These are phyloP conservation scores for Chalciporus sp. DNA, from an alignment of 1,284 basidiomycete species.

Conservation along the genomic window DNA sequence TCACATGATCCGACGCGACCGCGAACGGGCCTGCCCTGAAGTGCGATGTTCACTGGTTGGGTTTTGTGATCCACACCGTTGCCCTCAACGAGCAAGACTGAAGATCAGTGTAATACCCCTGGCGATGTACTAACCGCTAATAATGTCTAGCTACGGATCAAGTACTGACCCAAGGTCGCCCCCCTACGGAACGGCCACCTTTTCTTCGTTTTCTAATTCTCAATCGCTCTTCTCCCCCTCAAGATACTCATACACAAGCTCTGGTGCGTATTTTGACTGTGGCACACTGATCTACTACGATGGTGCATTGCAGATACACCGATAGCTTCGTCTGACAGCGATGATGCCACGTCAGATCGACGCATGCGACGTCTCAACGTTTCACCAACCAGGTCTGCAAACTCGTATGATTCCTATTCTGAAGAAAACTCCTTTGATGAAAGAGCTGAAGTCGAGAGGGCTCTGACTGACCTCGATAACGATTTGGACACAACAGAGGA, in stretches of 20 bases:
- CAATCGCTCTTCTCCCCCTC: slow-evolving; percentile 47
- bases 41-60: slow-evolving; percentile 23
- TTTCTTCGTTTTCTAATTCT: slow-evolving; percentile 46
- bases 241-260: slow-evolving; percentile 42
- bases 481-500: slow-evolving; percentile 65
- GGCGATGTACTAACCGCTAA: slow-evolving; percentile 32
- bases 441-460: slow-evolving; percentile 63
- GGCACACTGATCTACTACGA: slow-evolving; percentile 4
- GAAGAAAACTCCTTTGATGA: slow-evolving; percentile 50
- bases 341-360: slow-evolving; percentile 38
- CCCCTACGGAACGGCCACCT: slow-evolving; percentile 52
- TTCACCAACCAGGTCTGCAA: slow-evolving; percentile 41
- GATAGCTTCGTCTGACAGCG: slow-evolving; percentile 42
- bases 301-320: slow-evolving; percentile 31
- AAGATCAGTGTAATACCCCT: slow-evolving; percentile 9
- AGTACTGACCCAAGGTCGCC: slow-evolving; percentile 46
- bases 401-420: slow-evolving; percentile 39
- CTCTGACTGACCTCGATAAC: slow-evolving; percentile 63
- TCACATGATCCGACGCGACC: slow-evolving; percentile 37
- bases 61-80: slow-evolving; percentile 24
- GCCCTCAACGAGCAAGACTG: background rate
- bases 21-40: slow-evolving; percentile 39
- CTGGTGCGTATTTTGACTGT: slow-evolving; percentile 30
- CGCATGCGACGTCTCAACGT: slow-evolving; percentile 44
- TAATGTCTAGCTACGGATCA: slow-evolving; percentile 38